phyloP scores from a whole-genome alignment of 768 basidiomycete species.

The Psilocybe subaeruginosa region DNA sequence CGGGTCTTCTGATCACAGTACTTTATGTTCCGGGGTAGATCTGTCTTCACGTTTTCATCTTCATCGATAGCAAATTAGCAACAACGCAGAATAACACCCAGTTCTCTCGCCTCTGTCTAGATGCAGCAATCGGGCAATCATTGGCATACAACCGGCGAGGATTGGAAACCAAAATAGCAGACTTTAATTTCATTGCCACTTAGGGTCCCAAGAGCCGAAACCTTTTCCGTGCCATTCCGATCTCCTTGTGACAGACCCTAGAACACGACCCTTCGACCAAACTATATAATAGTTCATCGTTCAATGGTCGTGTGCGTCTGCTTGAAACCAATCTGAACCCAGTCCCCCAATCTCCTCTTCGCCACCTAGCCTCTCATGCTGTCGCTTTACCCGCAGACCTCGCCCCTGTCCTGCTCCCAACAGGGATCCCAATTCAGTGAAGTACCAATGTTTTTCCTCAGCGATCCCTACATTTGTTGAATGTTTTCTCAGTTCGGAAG shows the following conservation, averaged over 20 bases:
- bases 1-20: background rate
- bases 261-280: constrained; percentile 17
- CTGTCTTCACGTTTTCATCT: background rate
- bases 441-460: constrained; percentile 2
- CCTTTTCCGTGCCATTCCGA: constrained; percentile 37
- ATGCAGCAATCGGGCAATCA: background rate
- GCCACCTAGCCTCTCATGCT: constrained; percentile 7
- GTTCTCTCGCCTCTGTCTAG: constrained; percentile 7
- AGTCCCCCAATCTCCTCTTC: constrained; percentile 1
- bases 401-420: constrained; percentile 12
- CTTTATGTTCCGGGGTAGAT: constrained; percentile 6
- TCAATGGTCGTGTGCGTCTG: constrained; percentile 32
- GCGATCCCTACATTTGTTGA: background rate
- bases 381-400: constrained; percentile 8
- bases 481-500: constrained; percentile 44
- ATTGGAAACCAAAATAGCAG: constrained; percentile 6
- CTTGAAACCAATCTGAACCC: constrained; percentile 8
- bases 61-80: background rate
- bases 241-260: constrained; percentile 27
- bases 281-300: constrained; percentile 11
- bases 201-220: constrained; percentile 16
- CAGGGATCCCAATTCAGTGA: constrained; percentile 10
- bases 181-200: constrained; percentile 7
- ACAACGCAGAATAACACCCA: background rate
- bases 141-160: background rate